phyloP scores from a whole-genome alignment of 176 grass and related monocot genomes.

The Dendrocalamus sinicus region DNA sequence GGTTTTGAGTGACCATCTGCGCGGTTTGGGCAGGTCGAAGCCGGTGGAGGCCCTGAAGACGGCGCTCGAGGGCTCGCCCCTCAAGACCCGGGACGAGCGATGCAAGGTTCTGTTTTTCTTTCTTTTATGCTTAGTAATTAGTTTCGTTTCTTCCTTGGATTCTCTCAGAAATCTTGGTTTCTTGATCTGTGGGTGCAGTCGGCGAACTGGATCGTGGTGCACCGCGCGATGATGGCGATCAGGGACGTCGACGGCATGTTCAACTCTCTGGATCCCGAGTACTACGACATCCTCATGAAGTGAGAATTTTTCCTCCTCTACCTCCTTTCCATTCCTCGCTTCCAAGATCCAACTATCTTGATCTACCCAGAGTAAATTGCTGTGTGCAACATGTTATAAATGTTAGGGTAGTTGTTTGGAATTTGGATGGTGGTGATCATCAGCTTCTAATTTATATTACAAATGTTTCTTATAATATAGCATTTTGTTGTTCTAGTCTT shows the following conservation, averaged over 20 bases:
- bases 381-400: not conserved
- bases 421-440: not conserved
- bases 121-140: not conserved
- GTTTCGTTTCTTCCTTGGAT: not conserved
- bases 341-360: slow-evolving; percentile 10
- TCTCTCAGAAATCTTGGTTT: not conserved
- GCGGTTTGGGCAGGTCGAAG: slow-evolving; percentile 65
- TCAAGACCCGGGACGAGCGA: slow-evolving; percentile 96
- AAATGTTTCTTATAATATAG: not conserved
- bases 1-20: not conserved
- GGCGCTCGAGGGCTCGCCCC: slow-evolving; percentile 82
- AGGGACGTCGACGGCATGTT: slow-evolving; percentile 94
- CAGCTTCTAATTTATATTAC: not conserved
- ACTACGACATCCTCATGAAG: slow-evolving; percentile 99
- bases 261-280: slow-evolving; percentile 87
- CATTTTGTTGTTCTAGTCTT: not conserved
- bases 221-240: slow-evolving; percentile 96
- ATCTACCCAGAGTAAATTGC: not conserved
- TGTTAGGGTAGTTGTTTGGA: slow-evolving; percentile 6
- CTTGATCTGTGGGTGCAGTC: slow-evolving; percentile 54
- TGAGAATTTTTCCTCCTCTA: slow-evolving; percentile 35
- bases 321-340: not conserved
- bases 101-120: slow-evolving; percentile 70
- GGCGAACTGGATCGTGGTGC: slow-evolving; percentile 97
- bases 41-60: slow-evolving; percentile 95